Evolutionary conservation across 2,329 filamentous ascomycete species (phyloP).

Genomic region (Neophaeococcomyces aloes): DNA sequence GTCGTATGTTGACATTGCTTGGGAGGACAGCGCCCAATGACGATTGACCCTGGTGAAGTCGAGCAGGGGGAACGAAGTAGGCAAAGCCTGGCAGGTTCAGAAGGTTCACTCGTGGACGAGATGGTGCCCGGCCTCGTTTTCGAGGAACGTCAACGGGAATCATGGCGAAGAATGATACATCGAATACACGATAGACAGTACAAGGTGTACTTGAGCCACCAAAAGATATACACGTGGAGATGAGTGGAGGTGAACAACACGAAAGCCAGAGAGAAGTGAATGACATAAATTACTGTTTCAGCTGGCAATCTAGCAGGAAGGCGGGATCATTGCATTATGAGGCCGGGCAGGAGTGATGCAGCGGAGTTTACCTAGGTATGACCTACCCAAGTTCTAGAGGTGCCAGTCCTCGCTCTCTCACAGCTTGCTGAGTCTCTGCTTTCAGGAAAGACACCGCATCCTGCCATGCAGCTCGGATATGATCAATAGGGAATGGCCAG

Average conservation of each 20-base stretch:
- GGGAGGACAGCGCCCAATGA: background rate
- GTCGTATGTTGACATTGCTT: conserved; percentile 1
- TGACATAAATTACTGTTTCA: background rate
- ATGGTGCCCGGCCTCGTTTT: background rate
- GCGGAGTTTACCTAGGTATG: too few relatives aligned
- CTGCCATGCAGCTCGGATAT: conserved; percentile 34
- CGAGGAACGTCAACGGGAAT: background rate
- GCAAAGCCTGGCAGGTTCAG: background rate
- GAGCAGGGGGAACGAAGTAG: background rate
- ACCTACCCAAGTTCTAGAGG: conserved; percentile 37
- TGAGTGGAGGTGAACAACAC: background rate
- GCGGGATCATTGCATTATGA: background rate
- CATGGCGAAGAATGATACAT: conserved; percentile 4
- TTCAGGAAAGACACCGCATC: conserved; percentile 32
- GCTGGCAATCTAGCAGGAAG: background rate
- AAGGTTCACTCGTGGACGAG: background rate
- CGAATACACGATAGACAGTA: conserved; percentile 4
- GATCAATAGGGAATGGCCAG: conserved; percentile 30
- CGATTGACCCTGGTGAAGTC: background rate
- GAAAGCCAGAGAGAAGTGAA: background rate
- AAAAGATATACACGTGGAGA: background rate
- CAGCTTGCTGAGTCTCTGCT: conserved; percentile 43
- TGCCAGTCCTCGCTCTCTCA: conserved; percentile 47
- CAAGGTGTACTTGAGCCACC: background rate
- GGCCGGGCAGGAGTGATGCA: conserved; percentile 5